A percentile compares a stretch with the other conserved stretches of the same genome.
phyloP scores from a whole-genome alignment of 208 protist species.

The Porcisia deanei region DNA sequence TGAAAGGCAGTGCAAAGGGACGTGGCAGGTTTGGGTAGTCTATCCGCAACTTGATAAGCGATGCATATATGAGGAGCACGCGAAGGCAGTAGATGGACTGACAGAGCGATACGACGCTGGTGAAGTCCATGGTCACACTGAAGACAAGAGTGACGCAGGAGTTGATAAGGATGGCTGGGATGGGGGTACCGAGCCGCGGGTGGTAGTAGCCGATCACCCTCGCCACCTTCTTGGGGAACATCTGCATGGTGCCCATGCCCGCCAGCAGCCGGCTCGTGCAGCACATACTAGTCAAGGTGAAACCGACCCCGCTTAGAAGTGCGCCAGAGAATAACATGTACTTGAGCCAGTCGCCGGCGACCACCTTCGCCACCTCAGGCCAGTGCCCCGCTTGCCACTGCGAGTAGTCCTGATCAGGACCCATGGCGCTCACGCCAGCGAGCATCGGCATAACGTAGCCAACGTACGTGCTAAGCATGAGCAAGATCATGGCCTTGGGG shows the following conservation, averaged over 20 bases:
- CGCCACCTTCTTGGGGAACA: conserved; percentile 79
- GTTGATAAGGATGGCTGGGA: conserved; percentile 78
- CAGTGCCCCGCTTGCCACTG: conserved; percentile 79
- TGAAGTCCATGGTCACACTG: conserved; percentile 68
- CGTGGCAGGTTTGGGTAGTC: conserved; percentile 77
- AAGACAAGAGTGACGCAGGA: conserved; percentile 62
- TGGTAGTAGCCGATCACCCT: conserved; percentile 86
- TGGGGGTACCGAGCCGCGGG: conserved; percentile 78
- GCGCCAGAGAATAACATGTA: conserved; percentile 79
- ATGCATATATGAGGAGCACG: conserved; percentile 75
- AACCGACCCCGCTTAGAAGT: conserved; percentile 73
- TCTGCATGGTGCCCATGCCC: conserved; percentile 86
- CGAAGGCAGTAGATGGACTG: conserved; percentile 83
- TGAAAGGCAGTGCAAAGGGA: conserved; percentile 73
- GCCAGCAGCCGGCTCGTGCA: conserved; percentile 82
- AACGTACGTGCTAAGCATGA: conserved; percentile 79
- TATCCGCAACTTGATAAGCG: conserved; percentile 73
- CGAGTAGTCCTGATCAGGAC: conserved; percentile 57
- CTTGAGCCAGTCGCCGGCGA: conserved; percentile 72
- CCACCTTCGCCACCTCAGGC: conserved; percentile 59
- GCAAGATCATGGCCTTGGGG: conserved; percentile 58
- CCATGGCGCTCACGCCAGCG: conserved; percentile 76
- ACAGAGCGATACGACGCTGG: conserved; percentile 73
- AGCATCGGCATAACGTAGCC: conserved; percentile 83
- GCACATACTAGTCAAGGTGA: conserved; percentile 85